phyloP scores from a whole-genome alignment of 1,139 yeast genomes.

The Yamadazyma diddensiae region DNA sequence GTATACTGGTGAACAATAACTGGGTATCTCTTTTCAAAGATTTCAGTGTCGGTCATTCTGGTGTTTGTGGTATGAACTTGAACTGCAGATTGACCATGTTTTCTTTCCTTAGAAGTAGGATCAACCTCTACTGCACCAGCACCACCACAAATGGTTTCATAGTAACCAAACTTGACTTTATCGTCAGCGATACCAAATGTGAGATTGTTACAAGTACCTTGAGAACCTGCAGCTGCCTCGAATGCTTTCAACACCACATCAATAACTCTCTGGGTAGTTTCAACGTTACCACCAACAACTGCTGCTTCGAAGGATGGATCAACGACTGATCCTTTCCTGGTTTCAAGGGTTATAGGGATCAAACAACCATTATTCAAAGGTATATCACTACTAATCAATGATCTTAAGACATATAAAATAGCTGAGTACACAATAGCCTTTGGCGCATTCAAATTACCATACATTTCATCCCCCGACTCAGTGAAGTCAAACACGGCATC shows the following conservation, averaged over 20 bases:
- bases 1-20: constrained; percentile 42
- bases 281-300: constrained; percentile 87
- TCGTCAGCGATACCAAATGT: constrained; percentile 45
- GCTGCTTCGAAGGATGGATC: constrained; percentile 78
- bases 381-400: constrained; percentile 71
- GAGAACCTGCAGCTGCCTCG: constrained; percentile 63
- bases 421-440: constrained; percentile 80
- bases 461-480: constrained; percentile 41
- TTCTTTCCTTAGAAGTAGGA: constrained; percentile 25
- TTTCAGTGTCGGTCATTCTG: constrained; percentile 46
- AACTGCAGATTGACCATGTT: constrained; percentile 48
- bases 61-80: constrained; percentile 51
- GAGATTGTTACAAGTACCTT: constrained; percentile 49
- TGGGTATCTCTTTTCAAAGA: constrained; percentile 47
- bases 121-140: constrained; percentile 32
- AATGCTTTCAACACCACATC: constrained; percentile 78
- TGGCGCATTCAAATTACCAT: constrained; percentile 45
- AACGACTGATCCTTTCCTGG: constrained; percentile 68
- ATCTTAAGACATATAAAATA: constrained; percentile 71
- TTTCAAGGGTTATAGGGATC: constrained; percentile 60
- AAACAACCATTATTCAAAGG: constrained; percentile 87
- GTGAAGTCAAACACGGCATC: constrained; percentile 41
- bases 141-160: constrained; percentile 51
- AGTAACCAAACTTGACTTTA: constrained; percentile 42
- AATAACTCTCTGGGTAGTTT: constrained; percentile 79